Conservation (phyloP, 371 early-diverging fungal species). For the Choanephora cucurbitarum region DNA sequence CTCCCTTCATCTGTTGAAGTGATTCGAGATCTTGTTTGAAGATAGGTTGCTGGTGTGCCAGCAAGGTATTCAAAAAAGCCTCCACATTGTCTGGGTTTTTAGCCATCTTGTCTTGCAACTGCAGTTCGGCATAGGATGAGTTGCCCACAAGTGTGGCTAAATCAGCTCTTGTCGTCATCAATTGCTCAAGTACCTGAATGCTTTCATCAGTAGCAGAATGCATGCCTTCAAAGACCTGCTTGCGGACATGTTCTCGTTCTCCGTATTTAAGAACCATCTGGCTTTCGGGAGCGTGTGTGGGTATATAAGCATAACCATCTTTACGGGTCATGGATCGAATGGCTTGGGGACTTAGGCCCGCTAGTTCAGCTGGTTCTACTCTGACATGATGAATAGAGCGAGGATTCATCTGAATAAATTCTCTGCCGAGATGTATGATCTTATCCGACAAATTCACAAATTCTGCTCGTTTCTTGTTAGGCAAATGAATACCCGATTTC, state of each 20-base stretch:
- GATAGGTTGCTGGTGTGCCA: constrained; percentile 54
- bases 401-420: constrained; percentile 65
- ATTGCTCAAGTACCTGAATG: constrained; percentile 65
- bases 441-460: constrained; percentile 84
- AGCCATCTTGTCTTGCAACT: constrained; percentile 93
- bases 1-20: constrained; percentile 48
- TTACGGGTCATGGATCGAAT: constrained; percentile 17
- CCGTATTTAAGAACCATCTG: constrained; percentile 66
- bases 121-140: constrained; percentile 79
- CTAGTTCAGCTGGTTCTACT: constrained; percentile 23
- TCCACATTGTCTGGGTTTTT: constrained; percentile 82
- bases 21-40: constrained; percentile 53
- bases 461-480: constrained; percentile 60
- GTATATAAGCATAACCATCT: constrained; percentile 43
- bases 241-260: constrained; percentile 64
- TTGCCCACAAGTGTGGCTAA: constrained; percentile 81
- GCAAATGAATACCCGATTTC: constrained; percentile 91
- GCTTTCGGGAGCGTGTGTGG: constrained; percentile 57
- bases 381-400: constrained; percentile 34
- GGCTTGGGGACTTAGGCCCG: constrained; percentile 24
- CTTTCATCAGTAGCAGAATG: constrained; percentile 71
- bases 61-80: constrained; percentile 75
- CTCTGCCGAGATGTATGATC: constrained; percentile 79
- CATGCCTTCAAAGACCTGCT: constrained; percentile 71
- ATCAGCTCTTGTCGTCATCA: constrained; percentile 73